Evolutionary conservation across 2,329 filamentous ascomycete species (phyloP).

Genomic region (Pseudogymnoascus sp.): DNA sequence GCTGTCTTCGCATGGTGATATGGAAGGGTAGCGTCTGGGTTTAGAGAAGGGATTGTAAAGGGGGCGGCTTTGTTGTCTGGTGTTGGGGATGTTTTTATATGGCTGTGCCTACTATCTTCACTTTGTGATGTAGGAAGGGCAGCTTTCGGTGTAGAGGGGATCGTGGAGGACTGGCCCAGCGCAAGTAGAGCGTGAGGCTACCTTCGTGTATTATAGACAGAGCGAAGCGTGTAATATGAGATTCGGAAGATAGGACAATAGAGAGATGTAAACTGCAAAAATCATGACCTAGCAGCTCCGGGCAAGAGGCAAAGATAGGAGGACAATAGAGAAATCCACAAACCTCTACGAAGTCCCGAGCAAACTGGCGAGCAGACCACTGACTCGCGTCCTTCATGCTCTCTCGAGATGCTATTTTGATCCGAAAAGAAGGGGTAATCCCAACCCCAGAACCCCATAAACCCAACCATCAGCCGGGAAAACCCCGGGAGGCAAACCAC

Average conservation of each 20-base stretch:
- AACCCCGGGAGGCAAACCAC: background rate
- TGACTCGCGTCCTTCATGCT: background rate
- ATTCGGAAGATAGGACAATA: slow-evolving; percentile 2
- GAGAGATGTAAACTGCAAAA: background rate
- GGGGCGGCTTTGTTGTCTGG: background rate
- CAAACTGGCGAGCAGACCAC: background rate
- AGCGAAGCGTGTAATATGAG: background rate
- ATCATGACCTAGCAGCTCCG: background rate
- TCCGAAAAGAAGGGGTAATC: background rate
- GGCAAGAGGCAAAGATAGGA: too few species aligned
- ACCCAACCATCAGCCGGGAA: background rate
- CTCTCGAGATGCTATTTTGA: background rate
- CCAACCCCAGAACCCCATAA: background rate
- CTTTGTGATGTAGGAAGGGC: background rate
- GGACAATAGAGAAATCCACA: background rate
- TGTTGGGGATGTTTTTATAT: background rate
- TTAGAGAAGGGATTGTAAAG: background rate
- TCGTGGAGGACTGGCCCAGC: background rate
- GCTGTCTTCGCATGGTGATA: background rate
- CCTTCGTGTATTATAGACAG: background rate
- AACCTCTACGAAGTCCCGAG: background rate
- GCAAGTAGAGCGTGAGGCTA: background rate
- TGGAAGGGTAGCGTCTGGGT: background rate
- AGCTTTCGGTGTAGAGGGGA: background rate
- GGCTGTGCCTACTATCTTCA: background rate